Percentiles rank a stretch among this genome's conserved stretches.
Evolutionary conservation across 148 eudicot genomes (phyloP).

Genomic region (Vaccinium corymbosum): DNA sequence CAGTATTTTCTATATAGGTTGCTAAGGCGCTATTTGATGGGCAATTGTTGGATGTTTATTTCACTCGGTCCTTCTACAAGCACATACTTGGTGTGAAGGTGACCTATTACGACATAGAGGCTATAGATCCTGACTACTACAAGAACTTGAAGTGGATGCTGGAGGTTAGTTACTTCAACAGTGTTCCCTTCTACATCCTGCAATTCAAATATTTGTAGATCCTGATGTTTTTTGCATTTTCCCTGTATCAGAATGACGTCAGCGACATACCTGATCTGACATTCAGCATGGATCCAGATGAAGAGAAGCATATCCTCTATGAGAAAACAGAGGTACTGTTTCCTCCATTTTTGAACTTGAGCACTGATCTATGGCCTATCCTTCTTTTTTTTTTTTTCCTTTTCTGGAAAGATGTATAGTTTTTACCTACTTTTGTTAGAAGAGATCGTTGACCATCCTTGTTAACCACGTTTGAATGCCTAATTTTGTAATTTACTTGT

Average conservation of each 20-base stretch:
- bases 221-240: not conserved
- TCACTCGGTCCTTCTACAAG: constrained; percentile 97
- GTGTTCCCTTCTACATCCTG: not conserved
- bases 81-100: constrained; percentile 97
- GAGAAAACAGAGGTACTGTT: constrained; percentile 84
- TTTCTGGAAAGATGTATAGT: not conserved
- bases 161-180: constrained; percentile 52
- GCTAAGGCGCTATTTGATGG: constrained; percentile 97
- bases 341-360: not conserved
- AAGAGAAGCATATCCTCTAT: constrained; percentile 89
- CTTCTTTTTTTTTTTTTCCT: not conserved
- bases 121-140: constrained; percentile 99
- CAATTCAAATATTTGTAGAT: not conserved
- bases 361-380: not conserved
- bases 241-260: constrained; percentile 71
- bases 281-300: constrained; percentile 99
- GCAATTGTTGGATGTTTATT: constrained; percentile 92
- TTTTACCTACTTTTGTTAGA: not conserved
- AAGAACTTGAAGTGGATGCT: constrained; percentile 98
- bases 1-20: constrained; percentile 44
- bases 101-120: constrained; percentile 98
- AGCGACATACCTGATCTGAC: constrained; percentile 91
- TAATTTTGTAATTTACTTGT: constrained; percentile 15
- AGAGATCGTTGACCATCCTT: not conserved
- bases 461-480: not conserved